Percentiles rank a stretch among this genome's conserved stretches.
phyloP scores from a whole-genome alignment of 2,329 filamentous ascomycete species.

The Aspergillus sp. region DNA sequence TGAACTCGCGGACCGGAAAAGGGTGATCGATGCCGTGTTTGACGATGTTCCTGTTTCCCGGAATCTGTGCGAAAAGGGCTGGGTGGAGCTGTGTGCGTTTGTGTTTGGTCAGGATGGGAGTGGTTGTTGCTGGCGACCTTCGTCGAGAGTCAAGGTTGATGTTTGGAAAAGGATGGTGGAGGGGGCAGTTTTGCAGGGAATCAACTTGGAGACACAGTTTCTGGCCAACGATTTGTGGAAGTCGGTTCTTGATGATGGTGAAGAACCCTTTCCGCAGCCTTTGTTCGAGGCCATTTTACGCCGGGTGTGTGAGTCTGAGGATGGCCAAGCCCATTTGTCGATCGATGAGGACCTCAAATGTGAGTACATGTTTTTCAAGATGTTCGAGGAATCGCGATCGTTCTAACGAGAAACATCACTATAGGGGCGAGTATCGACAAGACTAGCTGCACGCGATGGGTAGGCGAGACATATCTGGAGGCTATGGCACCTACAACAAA shows the following conservation, averaged over 20 bases:
- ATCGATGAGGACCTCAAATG: conserved; percentile 28
- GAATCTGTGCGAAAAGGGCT: conserved; percentile 47
- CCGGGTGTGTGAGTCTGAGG: conserved; percentile 26
- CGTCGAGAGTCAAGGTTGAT: conserved; percentile 41
- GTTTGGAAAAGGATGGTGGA: conserved; percentile 45
- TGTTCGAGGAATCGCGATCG: neutral
- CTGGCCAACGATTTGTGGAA: conserved; percentile 38
- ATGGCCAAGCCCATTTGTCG: conserved; percentile 10
- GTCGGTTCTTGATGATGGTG: conserved; percentile 31
- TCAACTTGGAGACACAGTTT: conserved; percentile 38
- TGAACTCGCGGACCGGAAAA: conserved; percentile 20
- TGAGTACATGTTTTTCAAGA: conserved; percentile 19
- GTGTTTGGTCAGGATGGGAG: conserved; percentile 29
- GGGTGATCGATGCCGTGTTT: conserved; percentile 38
- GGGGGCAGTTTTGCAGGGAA: conserved; percentile 34
- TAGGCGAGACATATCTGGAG: conserved; percentile 37
- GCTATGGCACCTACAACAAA: conserved; percentile 27
- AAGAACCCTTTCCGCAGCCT: conserved; percentile 24
- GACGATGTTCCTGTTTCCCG: conserved; percentile 49
- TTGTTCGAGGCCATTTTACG: conserved; percentile 36
- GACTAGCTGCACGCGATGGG: conserved; percentile 27
- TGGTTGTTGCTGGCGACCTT: conserved; percentile 41
- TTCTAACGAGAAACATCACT: neutral
- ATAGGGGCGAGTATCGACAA: conserved; percentile 38
- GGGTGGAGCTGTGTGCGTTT: conserved; percentile 51